phyloP scores from a whole-genome alignment of 2,329 filamentous ascomycete species.

The Sclerotiophoma versabilis region DNA sequence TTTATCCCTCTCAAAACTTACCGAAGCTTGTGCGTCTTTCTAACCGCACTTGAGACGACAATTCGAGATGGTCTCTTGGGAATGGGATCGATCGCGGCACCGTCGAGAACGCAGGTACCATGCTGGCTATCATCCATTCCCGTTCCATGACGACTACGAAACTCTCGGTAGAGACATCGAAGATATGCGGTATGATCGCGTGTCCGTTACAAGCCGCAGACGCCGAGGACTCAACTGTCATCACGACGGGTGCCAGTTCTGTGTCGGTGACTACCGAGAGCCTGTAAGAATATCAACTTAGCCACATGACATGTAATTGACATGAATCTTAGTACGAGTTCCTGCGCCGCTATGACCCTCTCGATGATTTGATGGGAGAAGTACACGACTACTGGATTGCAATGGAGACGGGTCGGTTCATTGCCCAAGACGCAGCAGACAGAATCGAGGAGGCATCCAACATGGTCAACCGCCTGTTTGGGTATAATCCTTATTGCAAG shows the following conservation, averaged over 20 bases:
- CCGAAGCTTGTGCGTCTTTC: too few relatives aligned
- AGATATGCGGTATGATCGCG: background rate
- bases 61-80: background rate
- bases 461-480: background rate
- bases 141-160: background rate
- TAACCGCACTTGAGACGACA: background rate
- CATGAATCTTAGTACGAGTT: background rate
- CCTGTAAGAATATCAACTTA: background rate
- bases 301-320: background rate
- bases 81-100: background rate
- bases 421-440: slow-evolving; percentile 2
- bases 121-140: background rate
- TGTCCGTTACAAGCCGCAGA: background rate
- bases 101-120: background rate
- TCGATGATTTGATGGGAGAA: background rate
- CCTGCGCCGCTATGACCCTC: background rate
- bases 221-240: background rate
- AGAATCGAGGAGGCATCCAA: slow-evolving; percentile 2
- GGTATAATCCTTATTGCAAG: background rate
- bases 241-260: background rate
- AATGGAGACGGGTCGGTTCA: background rate
- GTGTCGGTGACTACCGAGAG: slow-evolving; percentile 4
- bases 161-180: background rate
- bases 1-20: background rate
- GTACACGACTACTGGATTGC: background rate